Percentiles rank a stretch among this genome's conserved stretches.
phyloP scores from a whole-genome alignment of 805 yeast species.

The Vanderwaltozyma verrucispora region DNA sequence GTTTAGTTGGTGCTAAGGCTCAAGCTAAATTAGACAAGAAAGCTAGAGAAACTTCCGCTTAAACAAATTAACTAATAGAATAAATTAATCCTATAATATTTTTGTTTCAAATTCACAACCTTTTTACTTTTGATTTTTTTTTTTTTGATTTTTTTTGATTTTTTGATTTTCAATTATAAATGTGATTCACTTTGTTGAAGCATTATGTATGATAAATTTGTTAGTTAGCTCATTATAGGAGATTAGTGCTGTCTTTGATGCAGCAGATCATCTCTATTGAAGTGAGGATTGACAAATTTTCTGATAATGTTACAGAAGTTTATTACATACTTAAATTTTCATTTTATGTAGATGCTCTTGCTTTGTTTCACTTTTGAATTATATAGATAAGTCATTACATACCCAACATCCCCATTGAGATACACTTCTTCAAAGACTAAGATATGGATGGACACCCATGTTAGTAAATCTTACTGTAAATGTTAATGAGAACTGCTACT shows the following conservation, averaged over 20 bases:
- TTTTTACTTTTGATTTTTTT: not conserved
- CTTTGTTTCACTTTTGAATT: no score
- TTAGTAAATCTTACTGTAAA: no score
- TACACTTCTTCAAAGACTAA: no score
- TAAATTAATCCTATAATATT: not conserved
- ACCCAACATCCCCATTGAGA: no score
- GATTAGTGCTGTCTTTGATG: not conserved
- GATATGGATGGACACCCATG: no score
- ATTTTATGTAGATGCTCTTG: no score
- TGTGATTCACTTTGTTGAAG: not conserved
- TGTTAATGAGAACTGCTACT: no score
- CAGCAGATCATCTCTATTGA: not conserved
- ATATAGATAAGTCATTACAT: no score
- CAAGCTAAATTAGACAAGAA: conserved; percentile 73
- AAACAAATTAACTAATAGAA: conserved; percentile 3
- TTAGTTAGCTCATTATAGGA: not conserved
- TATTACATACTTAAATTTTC: not conserved
- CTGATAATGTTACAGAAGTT: not conserved
- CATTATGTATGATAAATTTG: not conserved
- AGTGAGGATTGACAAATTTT: not conserved
- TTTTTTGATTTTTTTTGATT: not conserved
- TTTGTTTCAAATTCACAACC: not conserved
- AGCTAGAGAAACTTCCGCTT: conserved; percentile 43
- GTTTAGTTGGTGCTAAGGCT: conserved; percentile 93
- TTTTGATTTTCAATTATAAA: no score